Evolutionary conservation across 768 basidiomycete genomes (phyloP).

Genomic region (Mycena kentingensis): DNA sequence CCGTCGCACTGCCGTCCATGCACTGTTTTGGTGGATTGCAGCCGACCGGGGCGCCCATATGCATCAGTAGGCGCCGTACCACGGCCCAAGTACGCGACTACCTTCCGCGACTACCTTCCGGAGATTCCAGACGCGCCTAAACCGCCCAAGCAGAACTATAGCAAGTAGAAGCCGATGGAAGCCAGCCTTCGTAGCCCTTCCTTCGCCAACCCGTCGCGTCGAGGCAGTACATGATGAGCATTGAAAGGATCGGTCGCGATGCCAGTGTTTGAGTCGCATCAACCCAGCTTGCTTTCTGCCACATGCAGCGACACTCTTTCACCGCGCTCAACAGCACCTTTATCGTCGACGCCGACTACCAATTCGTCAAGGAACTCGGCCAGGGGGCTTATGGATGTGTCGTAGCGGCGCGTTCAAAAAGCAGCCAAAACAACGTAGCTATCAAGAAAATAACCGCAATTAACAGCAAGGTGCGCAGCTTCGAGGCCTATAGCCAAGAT

Average conservation of each 20-base stretch:
- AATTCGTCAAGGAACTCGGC: constrained; percentile 95
- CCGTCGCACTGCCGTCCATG: too few species aligned
- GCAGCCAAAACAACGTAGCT: constrained; percentile 81
- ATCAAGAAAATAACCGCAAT: constrained; percentile 97
- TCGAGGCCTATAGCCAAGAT: neutral
- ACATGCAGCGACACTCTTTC: constrained; percentile 77
- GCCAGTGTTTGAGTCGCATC: constrained; percentile 16
- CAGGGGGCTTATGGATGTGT: constrained; percentile 96
- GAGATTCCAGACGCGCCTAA: too few species aligned
- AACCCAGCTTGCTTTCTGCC: constrained; percentile 18
- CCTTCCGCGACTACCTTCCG: too few species aligned
- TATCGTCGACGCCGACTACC: constrained; percentile 85
- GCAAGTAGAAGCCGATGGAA: too few species aligned
- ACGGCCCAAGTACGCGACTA: too few species aligned
- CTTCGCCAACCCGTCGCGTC: too few species aligned
- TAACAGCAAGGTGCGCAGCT: constrained; percentile 70
- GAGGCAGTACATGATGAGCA: too few species aligned
- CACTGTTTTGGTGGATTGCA: too few species aligned
- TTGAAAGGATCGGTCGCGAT: constrained; percentile 2
- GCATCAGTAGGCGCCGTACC: too few species aligned
- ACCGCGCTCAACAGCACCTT: constrained; percentile 84
- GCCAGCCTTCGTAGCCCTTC: too few species aligned
- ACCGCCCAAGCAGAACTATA: too few species aligned
- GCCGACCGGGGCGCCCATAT: too few species aligned
- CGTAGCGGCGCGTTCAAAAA: constrained; percentile 81